phyloP scores from a whole-genome alignment of 805 yeast genomes.

The Citeromyces nyonsensis region DNA sequence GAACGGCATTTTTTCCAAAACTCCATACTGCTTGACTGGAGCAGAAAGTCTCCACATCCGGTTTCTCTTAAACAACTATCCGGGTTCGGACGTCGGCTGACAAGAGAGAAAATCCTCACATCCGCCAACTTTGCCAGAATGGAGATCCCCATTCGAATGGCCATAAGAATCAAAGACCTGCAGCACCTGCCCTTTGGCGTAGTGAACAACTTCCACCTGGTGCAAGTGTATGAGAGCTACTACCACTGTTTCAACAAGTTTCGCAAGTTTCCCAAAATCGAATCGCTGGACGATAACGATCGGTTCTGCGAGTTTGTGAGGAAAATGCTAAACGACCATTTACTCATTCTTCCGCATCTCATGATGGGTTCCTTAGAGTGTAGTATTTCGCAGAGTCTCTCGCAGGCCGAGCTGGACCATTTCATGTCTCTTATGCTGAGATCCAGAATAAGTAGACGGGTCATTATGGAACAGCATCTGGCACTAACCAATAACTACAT shows the following conservation, averaged over 20 bases:
- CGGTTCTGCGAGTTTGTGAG: conserved; percentile 51
- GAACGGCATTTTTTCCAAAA: conserved; percentile 82
- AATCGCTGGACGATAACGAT: conserved; percentile 60
- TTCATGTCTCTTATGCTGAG: conserved; percentile 68
- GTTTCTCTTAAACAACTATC: conserved; percentile 84
- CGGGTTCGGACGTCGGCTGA: conserved; percentile 68
- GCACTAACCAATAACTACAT: conserved; percentile 56
- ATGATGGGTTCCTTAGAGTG: conserved; percentile 90
- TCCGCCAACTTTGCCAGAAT: conserved; percentile 83
- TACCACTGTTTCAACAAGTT: conserved; percentile 79
- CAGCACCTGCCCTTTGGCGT: conserved; percentile 73
- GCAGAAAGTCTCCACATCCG: conserved; percentile 63
- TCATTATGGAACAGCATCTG: conserved; percentile 83
- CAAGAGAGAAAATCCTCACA: conserved; percentile 59
- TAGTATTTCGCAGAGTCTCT: conserved; percentile 39
- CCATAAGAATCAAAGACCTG: conserved; percentile 63
- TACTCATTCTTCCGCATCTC: conserved; percentile 70
- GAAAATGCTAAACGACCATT: conserved; percentile 61
- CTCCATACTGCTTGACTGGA: conserved; percentile 47
- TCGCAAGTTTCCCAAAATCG: conserved; percentile 55
- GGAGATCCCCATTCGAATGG: conserved; percentile 75
- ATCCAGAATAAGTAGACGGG: conserved; percentile 79
- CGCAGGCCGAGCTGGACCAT: conserved; percentile 48
- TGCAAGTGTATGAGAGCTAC: conserved; percentile 80
- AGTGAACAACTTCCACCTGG: conserved; percentile 72